phyloP scores from a whole-genome alignment of 1,284 basidiomycete genomes.

The Blastosporella zonata region DNA sequence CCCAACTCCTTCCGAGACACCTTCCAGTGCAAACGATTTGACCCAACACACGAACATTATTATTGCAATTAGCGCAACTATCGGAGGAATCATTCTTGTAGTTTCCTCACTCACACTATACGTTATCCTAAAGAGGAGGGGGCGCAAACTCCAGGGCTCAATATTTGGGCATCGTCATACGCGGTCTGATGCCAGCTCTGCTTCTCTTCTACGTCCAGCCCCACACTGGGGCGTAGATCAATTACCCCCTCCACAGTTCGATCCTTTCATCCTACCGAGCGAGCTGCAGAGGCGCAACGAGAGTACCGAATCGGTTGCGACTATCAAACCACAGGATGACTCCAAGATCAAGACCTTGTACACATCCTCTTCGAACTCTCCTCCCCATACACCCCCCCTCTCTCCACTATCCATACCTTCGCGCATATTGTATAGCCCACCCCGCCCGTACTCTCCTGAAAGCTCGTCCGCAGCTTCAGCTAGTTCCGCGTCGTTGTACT shows the following conservation, averaged over 20 bases:
- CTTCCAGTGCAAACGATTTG: neutral
- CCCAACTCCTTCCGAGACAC: neutral
- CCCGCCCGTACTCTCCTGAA: neutral
- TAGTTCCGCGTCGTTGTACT: constrained; percentile 26
- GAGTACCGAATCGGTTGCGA: constrained; percentile 1
- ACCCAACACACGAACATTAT: neutral
- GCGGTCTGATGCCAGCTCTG: constrained; percentile 2
- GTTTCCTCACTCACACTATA: neutral
- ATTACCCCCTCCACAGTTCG: neutral
- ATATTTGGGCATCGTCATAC: neutral
- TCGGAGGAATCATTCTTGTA: constrained; percentile 1
- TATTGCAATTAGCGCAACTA: neutral
- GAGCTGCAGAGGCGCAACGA: constrained; percentile 2
- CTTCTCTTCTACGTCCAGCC: constrained; percentile 5
- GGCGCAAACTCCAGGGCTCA: neutral
- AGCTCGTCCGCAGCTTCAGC: constrained; percentile 11
- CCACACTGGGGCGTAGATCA: neutral
- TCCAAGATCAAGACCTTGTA: neutral
- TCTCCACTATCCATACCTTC: constrained; percentile 3
- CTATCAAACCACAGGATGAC: neutral
- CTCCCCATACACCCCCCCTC: neutral
- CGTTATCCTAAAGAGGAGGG: neutral
- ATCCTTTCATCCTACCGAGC: neutral
- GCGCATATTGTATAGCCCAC: too few relatives aligned
- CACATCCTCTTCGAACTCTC: neutral